Conservation (phyloP, 768 basidiomycete species). For the Panellus pusillus region DNA sequence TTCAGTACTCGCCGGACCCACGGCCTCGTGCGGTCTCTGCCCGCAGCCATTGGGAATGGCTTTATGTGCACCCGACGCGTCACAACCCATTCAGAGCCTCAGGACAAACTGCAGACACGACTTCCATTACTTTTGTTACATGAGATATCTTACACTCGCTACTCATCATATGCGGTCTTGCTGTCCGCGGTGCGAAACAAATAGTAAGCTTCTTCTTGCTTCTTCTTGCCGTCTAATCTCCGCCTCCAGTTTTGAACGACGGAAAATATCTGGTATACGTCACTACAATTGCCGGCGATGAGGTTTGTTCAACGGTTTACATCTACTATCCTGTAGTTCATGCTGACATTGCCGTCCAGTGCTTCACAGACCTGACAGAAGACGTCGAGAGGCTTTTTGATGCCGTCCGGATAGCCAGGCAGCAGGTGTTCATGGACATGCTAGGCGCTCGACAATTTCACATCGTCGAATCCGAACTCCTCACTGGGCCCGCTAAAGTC, state of each 20-base stretch:
- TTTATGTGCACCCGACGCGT: not conserved
- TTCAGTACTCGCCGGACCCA: not conserved
- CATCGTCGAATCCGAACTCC: not conserved
- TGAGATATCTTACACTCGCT: constrained; percentile 3
- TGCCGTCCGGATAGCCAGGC: not conserved
- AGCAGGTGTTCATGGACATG: constrained; percentile 10
- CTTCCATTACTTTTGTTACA: constrained; percentile 12
- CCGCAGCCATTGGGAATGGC: not conserved
- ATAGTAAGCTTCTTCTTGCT: not conserved
- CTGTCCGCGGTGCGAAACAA: constrained; percentile 11
- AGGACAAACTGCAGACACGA: constrained; percentile 7
- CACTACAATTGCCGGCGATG: not conserved
- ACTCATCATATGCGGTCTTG: not conserved
- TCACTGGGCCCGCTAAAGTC: not conserved
- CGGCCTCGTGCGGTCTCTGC: constrained; percentile 2
- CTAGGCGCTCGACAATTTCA: not conserved
- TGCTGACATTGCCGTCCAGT: not conserved
- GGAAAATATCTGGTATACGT: constrained; percentile 6
- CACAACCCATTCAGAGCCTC: constrained; percentile 5
- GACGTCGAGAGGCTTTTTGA: constrained; percentile 3
- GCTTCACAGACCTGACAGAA: constrained; percentile 8
- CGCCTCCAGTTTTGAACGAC: not conserved
- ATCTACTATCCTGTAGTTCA: not conserved
- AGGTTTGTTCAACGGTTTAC: not conserved
- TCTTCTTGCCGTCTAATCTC: not conserved